Evolutionary conservation across 495 filamentous ascomycete species (phyloP), one percentile per base, ranked within the genome.

Genomic region (Penicillium dipodomyicola): DNA sequence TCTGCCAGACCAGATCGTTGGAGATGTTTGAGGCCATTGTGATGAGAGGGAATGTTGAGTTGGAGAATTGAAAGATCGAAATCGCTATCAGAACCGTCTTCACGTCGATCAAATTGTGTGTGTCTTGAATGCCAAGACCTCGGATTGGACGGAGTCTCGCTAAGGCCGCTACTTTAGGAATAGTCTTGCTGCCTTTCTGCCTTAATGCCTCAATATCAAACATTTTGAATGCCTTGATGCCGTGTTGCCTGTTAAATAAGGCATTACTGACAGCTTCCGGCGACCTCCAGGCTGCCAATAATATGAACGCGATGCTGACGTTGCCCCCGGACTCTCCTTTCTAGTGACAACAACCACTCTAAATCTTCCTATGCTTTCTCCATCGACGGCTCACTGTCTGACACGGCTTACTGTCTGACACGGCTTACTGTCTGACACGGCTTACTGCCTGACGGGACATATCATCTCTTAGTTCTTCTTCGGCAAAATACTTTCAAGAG

Each of bases 1-100:
- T 76, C 81, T 91, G 86, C 91, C 91, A 97, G 81, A 96, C 79
- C 61, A 96, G 83, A 72, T 97, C 92, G 65, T 85, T 77, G 69
- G 90, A 94, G 69, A 95, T 80, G 79, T 88, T 79, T 64, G 76
- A 64, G 65, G 77, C 68, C 75, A 79, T 79, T 64, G 49, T 77
- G 69, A 71, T 62, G 57, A 54, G 47, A 43, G 32, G 62, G 63
- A 35, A 54, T 67, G 46, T 44, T 65, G 62, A 48, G 62, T 66
- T 62, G 54, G 48, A 47, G 48, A 56, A 59, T 41, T 40, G 48
- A 49, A 61, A 64, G 54, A 60, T 69, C 58, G 62, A 64, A 61
- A 58, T 67, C 64, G 56, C 62, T 54, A 54, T 54, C 49, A 41
- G 41, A 47, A 47, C 43, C 20, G 52, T 54, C 60, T 54, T 55